Conservation (phyloP, 1,284 basidiomycete genomes). For the Ganoderma boninense region DNA sequence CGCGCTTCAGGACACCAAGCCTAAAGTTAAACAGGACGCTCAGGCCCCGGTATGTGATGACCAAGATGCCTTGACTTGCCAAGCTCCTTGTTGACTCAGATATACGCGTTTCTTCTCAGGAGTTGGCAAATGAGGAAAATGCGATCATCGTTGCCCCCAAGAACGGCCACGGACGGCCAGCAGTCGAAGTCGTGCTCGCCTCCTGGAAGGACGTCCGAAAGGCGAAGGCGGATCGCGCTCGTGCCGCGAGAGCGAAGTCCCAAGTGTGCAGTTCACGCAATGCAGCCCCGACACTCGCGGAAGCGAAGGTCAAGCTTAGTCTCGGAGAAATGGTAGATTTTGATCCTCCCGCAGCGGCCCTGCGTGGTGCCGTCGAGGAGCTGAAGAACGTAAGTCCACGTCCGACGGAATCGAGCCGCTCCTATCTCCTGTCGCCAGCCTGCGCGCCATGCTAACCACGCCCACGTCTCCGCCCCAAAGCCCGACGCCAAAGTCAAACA, state of each 20-base stretch:
- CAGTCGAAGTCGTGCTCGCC: neutral
- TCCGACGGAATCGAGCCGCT: neutral
- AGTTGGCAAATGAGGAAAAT: neutral
- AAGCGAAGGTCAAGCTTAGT: neutral
- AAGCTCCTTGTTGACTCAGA: neutral
- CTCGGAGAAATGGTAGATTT: neutral
- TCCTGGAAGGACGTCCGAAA: neutral
- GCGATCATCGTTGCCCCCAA: neutral
- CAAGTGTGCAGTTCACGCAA: neutral
- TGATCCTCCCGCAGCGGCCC: neutral
- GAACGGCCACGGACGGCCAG: neutral
- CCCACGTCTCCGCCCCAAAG: neutral
- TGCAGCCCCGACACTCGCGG: too few species aligned
- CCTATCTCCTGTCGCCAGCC: neutral
- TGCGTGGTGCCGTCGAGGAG: conserved; percentile 10
- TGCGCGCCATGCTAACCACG: neutral
- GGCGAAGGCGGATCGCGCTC: neutral
- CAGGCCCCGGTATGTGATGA: neutral
- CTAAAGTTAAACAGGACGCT: neutral
- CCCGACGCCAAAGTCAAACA: conserved; percentile 24
- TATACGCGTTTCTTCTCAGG: neutral
- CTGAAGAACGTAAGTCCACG: conserved; percentile 13
- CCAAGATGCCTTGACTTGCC: neutral
- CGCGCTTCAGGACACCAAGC: neutral
- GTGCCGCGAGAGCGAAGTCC: neutral